Evolutionary conservation across 1,284 basidiomycete species (phyloP).

Genomic region (Pyrrhoderma noxium): DNA sequence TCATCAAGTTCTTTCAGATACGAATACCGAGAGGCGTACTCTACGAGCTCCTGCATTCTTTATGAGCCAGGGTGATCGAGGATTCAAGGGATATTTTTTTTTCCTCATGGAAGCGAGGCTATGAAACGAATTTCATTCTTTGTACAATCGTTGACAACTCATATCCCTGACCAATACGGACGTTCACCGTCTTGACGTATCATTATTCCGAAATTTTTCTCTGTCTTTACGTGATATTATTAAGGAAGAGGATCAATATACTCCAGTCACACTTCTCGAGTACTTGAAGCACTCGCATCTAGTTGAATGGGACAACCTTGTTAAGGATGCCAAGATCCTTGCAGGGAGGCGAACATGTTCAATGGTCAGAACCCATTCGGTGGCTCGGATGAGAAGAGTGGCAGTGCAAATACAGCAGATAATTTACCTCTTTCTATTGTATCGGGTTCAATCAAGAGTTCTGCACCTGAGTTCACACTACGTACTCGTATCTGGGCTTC

Average conservation of each 20-base stretch:
- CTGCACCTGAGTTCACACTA: too few relatives aligned
- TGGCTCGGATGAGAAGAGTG: constrained; percentile 73
- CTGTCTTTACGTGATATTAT: constrained; percentile 93
- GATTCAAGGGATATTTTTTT: constrained; percentile 85
- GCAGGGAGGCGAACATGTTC: constrained; percentile 82
- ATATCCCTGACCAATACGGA: too few relatives aligned
- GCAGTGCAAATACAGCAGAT: constrained; percentile 58
- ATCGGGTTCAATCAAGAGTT: too few relatives aligned
- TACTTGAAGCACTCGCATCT: constrained; percentile 98
- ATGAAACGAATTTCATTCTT: constrained; percentile 96
- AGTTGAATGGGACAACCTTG: too few relatives aligned
- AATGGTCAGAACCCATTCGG: constrained; percentile 76
- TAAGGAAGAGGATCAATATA: constrained; percentile 92
- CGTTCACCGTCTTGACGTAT: constrained; percentile 91
- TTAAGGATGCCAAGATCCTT: too few relatives aligned
- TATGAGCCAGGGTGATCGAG: constrained; percentile 82
- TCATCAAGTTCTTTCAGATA: too few relatives aligned
- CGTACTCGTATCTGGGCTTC: too few relatives aligned
- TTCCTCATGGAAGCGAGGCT: constrained; percentile 87
- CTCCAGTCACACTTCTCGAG: constrained; percentile 89
- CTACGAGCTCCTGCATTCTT: too few relatives aligned
- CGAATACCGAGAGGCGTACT: too few relatives aligned
- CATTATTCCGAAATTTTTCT: constrained; percentile 97
- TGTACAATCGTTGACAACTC: constrained; percentile 87
- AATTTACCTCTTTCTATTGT: too few relatives aligned